A percentile compares a stretch with the other conserved stretches of the same genome.
These are phyloP conservation scores for Xylariaceae sp. DNA, from an alignment of 2,329 filamentous ascomycete species.

Conservation along the genomic window DNA sequence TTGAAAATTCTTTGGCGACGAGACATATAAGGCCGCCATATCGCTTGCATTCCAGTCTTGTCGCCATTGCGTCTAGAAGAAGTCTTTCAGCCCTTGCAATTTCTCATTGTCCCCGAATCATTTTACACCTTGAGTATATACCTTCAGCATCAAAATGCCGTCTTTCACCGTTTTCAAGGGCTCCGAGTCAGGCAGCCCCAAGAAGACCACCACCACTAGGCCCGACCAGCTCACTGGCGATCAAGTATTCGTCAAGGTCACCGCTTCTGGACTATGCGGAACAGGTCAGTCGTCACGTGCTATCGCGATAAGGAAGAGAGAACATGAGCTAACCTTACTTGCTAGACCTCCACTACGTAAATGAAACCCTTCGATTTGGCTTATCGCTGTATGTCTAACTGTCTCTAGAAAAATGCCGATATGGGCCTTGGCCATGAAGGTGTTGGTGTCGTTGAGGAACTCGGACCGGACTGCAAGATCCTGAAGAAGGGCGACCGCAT, in stretches of 20 bases:
- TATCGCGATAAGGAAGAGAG: neutral
- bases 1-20: neutral
- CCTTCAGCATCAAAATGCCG: conserved; percentile 14
- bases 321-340: conserved; percentile 32
- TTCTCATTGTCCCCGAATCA: too few relatives aligned
- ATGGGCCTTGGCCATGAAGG: conserved; percentile 48
- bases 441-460: conserved; percentile 38
- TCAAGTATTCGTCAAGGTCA: conserved; percentile 59
- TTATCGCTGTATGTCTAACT: conserved; percentile 3
- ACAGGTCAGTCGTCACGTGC: conserved; percentile 33
- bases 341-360: conserved; percentile 27
- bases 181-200: conserved; percentile 51
- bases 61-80: too few relatives aligned
- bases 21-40: neutral
- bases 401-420: conserved; percentile 21
- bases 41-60: too few relatives aligned
- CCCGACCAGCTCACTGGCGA: conserved; percentile 41
- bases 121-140: too few relatives aligned
- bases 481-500: conserved; percentile 41
- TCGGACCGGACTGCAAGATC: conserved; percentile 35
- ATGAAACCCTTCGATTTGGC: too few relatives aligned
- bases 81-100: too few relatives aligned
- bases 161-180: conserved; percentile 62
- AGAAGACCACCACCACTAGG: conserved; percentile 43
- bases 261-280: conserved; percentile 63